phyloP scores from a whole-genome alignment of 2,329 filamentous ascomycete genomes.

The Aspergillus floridensis region DNA sequence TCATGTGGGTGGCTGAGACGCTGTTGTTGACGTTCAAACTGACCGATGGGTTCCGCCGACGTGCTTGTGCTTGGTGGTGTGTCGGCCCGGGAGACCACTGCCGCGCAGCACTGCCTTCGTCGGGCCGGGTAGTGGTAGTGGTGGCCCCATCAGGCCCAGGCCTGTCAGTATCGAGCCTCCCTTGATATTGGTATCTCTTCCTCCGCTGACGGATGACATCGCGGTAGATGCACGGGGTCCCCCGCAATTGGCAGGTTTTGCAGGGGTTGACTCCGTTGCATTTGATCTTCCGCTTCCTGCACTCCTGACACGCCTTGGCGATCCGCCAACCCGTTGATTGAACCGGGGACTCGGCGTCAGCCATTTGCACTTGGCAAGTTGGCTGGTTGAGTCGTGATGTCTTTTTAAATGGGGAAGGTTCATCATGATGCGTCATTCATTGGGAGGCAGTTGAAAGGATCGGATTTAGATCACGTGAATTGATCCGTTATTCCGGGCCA shows the following conservation, averaged over 20 bases:
- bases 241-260: constrained; percentile 37
- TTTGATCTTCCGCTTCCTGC: constrained; percentile 42
- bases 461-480: constrained; percentile 17
- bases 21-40: constrained; percentile 40
- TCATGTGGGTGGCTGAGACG: constrained; percentile 48
- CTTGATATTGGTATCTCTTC: constrained; percentile 31
- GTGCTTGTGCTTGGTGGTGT: constrained; percentile 10
- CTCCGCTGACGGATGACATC: constrained; percentile 37
- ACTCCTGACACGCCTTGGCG: constrained; percentile 43
- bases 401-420: neutral
- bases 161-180: neutral
- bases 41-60: constrained; percentile 19
- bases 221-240: constrained; percentile 37
- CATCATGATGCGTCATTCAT: neutral
- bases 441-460: neutral
- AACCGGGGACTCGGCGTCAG: constrained; percentile 19
- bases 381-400: neutral
- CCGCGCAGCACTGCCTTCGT: constrained; percentile 9
- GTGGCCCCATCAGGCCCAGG: constrained; percentile 5
- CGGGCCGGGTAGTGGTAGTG: constrained; percentile 3
- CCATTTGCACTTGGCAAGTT: constrained; percentile 21
- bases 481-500: constrained; percentile 13
- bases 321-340: constrained; percentile 32
- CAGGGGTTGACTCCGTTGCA: constrained; percentile 42
- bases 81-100: constrained; percentile 16